Conservation (phyloP, 306 rosid genomes). For the Rosa persica region DNA sequence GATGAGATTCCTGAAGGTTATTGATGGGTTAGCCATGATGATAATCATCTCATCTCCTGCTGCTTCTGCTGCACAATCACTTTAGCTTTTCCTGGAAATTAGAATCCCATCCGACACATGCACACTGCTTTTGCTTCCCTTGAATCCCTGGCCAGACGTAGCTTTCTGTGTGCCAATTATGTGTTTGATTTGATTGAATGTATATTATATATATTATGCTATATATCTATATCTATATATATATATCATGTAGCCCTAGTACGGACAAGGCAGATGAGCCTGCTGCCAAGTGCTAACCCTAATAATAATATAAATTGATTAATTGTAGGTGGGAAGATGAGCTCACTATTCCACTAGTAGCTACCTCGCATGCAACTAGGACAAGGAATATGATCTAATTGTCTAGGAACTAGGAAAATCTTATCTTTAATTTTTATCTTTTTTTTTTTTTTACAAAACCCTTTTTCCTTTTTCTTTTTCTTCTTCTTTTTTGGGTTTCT, state of each 20-base stretch:
- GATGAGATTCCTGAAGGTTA: constrained; percentile 48
- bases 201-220: too few relatives aligned
- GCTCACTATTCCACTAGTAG: background rate
- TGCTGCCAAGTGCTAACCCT: background rate
- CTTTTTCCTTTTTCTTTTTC: background rate
- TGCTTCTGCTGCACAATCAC: constrained; percentile 17
- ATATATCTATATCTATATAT: too few relatives aligned
- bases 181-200: background rate
- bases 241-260: background rate
- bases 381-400: constrained; percentile 17
- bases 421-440: background rate
- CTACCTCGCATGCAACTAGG: constrained; percentile 3
- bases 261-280: background rate
- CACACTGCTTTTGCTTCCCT: background rate
- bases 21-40: constrained; percentile 27
- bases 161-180: background rate
- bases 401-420: constrained; percentile 4
- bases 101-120: constrained; percentile 14
- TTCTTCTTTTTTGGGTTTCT: background rate
- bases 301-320: background rate
- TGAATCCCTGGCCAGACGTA: constrained; percentile 9
- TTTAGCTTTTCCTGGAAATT: constrained; percentile 68
- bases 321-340: background rate
- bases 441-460: too few relatives aligned
- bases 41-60: constrained; percentile 34